Evolutionary conservation across 352 stramenopile genomes (phyloP).

Genomic region (Pythium chondricola): DNA sequence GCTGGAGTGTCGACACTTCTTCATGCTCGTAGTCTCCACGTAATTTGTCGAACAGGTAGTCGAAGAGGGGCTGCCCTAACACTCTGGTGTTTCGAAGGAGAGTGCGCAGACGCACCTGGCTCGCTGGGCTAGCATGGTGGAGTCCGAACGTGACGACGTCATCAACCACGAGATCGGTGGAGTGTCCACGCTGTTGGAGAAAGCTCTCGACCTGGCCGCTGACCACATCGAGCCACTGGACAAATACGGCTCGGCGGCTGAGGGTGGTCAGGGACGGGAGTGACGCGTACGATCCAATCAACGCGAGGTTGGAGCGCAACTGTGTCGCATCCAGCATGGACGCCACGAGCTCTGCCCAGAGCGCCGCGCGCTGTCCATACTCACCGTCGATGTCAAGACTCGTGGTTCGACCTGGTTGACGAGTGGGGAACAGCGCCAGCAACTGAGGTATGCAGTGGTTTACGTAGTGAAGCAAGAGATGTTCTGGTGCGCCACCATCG

Average conservation of each 20-base stretch:
- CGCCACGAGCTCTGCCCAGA: conserved; percentile 1
- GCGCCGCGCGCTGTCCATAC: too few relatives aligned
- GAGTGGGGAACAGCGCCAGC: not conserved
- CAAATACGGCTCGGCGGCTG: not conserved
- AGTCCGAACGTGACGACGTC: conserved; percentile 9
- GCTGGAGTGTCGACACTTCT: not conserved
- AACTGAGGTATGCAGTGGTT: conserved; percentile 15
- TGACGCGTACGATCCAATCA: conserved; percentile 1
- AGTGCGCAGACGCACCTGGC: not conserved
- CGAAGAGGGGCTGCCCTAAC: conserved; percentile 5
- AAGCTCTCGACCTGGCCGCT: conserved; percentile 8
- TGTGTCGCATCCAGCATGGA: conserved; percentile 2
- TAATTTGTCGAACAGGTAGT: conserved; percentile 3
- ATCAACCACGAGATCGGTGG: conserved; percentile 10
- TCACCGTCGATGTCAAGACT: too few relatives aligned
- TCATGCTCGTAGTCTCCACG: not conserved
- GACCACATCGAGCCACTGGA: conserved; percentile 11
- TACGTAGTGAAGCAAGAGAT: conserved; percentile 14
- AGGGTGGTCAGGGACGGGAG: not conserved
- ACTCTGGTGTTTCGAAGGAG: conserved; percentile 15
- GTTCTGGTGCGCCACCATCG: not conserved
- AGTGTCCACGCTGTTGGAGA: conserved; percentile 2
- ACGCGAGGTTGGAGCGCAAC: not conserved
- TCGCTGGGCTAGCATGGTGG: not conserved
- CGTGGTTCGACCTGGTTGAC: not conserved